phyloP scores from a whole-genome alignment of 352 stramenopile genomes.

The Globisporangium megalacanthum region DNA sequence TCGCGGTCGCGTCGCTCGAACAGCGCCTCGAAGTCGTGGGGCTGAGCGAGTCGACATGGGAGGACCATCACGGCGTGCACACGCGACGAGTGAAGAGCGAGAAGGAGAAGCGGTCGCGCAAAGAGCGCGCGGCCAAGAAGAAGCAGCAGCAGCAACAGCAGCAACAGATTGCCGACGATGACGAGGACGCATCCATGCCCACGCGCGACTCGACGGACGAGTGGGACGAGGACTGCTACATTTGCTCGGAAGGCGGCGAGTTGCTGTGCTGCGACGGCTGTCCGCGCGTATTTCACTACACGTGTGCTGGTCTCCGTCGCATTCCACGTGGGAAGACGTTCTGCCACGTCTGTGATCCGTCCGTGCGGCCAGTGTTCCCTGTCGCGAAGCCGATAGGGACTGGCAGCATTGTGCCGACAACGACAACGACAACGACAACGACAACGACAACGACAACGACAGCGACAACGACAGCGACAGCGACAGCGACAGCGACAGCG shows the following conservation, averaged over 20 bases:
- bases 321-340: constrained; percentile 84
- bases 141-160: constrained; percentile 62
- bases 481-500: too few species aligned
- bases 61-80: constrained; percentile 28
- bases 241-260: constrained; percentile 83
- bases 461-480: background rate
- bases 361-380: constrained; percentile 62
- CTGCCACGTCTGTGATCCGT: constrained; percentile 70
- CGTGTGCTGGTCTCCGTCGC: constrained; percentile 75
- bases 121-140: constrained; percentile 64
- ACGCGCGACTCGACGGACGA: constrained; percentile 60
- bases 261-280: constrained; percentile 90
- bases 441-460: too few species aligned
- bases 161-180: constrained; percentile 45
- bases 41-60: constrained; percentile 38
- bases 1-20: constrained; percentile 55
- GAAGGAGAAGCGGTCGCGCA: constrained; percentile 64
- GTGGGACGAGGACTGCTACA: constrained; percentile 88
- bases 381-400: constrained; percentile 13
- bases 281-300: constrained; percentile 87
- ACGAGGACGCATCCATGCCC: constrained; percentile 16
- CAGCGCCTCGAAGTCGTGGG: constrained; percentile 66
- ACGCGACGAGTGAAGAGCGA: constrained; percentile 60
- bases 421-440: too few species aligned
- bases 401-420: background rate